Evolutionary conservation across 768 basidiomycete genomes (phyloP), one percentile per base, ranked within the genome.

Genomic region (Amanita thiersii): DNA sequence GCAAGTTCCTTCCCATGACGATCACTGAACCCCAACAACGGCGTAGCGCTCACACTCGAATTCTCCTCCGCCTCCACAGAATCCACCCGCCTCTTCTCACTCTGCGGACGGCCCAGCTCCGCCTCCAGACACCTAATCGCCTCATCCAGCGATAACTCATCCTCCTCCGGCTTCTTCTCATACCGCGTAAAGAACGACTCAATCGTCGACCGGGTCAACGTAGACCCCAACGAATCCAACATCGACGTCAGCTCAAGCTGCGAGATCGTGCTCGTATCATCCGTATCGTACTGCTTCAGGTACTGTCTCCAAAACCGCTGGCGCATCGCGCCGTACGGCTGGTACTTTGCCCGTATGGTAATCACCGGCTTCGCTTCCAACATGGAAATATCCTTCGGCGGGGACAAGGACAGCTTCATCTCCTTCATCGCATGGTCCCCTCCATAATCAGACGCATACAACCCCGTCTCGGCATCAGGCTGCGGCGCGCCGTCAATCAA

Each of bases 151-250:
- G 81, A 82, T 23, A 99, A 63, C 51, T 89, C 82, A 45, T 81
- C 92, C 15, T 66, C 60, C 5, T 69, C 67, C 0, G 80, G 73
- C 3, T 70, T 62, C 59, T 87, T 89, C 43, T 72, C 72, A 52
- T 70, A 73, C 5, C 77, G 72, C 5, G 70, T 75, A 65, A 87
- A 97, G 73, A 94, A 97, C 10, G 72, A 72, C 50, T 84, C 72
- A 44, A 96, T 66, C 1, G 94, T 98, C 32, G 77, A 66, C 0
- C 60, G 62, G 5, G 85, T 86, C 37, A 98, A 75, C 0, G 94
- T 98, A 3, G 92, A 96, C 3, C 92, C 92, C 26, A 99, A 80
- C 1, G 93, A 94, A 63, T 97, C 94, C 31, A 99, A 81, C 87
- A 97, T 92, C 8, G 87, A 87, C 0, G 85, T 87, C 23, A 96